A percentile compares a stretch with the other conserved stretches of the same genome.
phyloP scores from a whole-genome alignment of 2,329 filamentous ascomycete genomes.

The Cordyceps cicadae region DNA sequence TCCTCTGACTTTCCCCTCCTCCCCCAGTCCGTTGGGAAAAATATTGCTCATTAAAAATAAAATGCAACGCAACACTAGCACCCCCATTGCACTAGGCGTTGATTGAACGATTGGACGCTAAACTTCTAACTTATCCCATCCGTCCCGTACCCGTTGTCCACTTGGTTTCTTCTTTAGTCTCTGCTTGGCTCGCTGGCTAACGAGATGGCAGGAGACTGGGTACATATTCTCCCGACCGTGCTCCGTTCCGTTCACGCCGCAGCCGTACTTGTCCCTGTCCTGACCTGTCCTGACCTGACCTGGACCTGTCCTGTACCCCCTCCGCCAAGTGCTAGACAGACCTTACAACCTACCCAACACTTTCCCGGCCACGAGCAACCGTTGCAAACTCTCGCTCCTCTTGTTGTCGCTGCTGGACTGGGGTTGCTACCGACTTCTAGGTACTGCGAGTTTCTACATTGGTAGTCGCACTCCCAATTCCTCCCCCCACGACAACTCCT shows the following conservation, averaged over 20 bases:
- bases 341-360: background rate
- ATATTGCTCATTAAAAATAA: background rate
- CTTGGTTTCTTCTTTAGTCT: conserved; percentile 6
- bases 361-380: background rate
- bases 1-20: background rate
- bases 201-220: background rate
- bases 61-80: background rate
- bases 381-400: background rate
- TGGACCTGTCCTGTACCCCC: background rate
- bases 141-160: conserved; percentile 10
- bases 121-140: background rate
- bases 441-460: background rate
- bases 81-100: background rate
- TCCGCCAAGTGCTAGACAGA: background rate
- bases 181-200: conserved; percentile 8
- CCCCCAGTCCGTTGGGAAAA: background rate
- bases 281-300: no score
- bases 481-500: background rate
- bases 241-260: conserved; percentile 7
- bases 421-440: background rate
- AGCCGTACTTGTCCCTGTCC: background rate
- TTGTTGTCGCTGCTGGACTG: background rate
- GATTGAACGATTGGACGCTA: conserved; percentile 9
- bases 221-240: conserved; percentile 9
- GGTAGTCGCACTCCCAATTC: background rate